Percentiles rank a stretch among this genome's conserved stretches.
phyloP scores from a whole-genome alignment of 441 rosid genomes.

The Eutrema salsugineum region DNA sequence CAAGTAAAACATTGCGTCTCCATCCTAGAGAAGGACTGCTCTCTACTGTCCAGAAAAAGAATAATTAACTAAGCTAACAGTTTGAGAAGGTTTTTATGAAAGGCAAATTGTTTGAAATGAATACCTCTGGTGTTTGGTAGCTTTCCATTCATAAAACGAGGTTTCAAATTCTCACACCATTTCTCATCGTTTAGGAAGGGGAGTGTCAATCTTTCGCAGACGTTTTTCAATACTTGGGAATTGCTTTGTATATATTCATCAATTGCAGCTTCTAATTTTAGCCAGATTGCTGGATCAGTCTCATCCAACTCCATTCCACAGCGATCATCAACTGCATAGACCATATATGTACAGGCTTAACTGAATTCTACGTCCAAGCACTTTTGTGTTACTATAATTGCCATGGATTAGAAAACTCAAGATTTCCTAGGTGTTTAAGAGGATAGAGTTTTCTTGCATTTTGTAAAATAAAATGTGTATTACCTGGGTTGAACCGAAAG shows the following conservation, averaged over 20 bases:
- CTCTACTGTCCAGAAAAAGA: slow-evolving; percentile 42
- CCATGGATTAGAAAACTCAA: background rate
- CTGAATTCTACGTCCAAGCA: background rate
- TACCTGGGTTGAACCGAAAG: slow-evolving; percentile 95
- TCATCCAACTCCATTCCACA: slow-evolving; percentile 99
- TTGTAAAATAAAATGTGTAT: background rate
- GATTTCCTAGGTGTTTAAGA: background rate
- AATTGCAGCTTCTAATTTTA: slow-evolving; percentile 81
- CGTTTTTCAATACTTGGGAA: slow-evolving; percentile 63
- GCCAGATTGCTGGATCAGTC: slow-evolving; percentile 97
- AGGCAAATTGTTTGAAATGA: slow-evolving; percentile 8
- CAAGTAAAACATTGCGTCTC: slow-evolving; percentile 90
- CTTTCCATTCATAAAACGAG: slow-evolving; percentile 41
- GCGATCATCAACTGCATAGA: slow-evolving; percentile 81
- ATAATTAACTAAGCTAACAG: background rate
- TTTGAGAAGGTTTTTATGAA: slow-evolving; percentile 24
- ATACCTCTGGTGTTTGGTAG: slow-evolving; percentile 55
- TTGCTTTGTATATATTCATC: slow-evolving; percentile 75
- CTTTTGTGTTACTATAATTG: background rate
- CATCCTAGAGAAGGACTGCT: slow-evolving; percentile 78
- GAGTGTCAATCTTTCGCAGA: slow-evolving; percentile 67
- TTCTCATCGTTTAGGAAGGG: slow-evolving; percentile 82
- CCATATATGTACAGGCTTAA: slow-evolving; percentile 15
- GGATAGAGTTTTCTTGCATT: slow-evolving; percentile 3
- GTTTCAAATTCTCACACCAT: slow-evolving; percentile 54